Base-by-base conservation (phyloP, 345 rosid genomes). In the Lenwebbia sp. region DNA sequence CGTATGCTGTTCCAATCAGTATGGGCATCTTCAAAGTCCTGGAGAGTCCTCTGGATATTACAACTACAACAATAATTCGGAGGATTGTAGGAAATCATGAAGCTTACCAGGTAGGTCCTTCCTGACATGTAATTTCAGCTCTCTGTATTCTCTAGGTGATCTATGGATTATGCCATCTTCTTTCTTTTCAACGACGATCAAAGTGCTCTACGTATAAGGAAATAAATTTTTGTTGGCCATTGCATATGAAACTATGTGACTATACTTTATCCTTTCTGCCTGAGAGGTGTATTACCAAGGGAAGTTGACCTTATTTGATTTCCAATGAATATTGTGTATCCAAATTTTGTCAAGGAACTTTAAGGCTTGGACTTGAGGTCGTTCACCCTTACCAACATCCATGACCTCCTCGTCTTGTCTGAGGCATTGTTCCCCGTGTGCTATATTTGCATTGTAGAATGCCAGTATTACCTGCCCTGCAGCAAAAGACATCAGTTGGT, bases 41-140 rank as follows among this genome's bases (percentile, higher is more conserved):
- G 86, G 96, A 94, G 6, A 95, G 96, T 87, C 93, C 96, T 28
- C 88, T 94, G 83, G 94, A 95, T 86, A 91, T 95, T 84, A 95
- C 98, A 14, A 94, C 98, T 53, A 91, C 94, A 54, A 94, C 95
- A 1, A 94, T 95, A 88, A 95, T 94, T 54, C 89, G 89, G 90
- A 90, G 98, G 88, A 95, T 95, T 84, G 93, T 95, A 25, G 88
- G 96, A 85, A 95, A 95, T 87, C 94, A 95, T 83, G 96, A 94
- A 90, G 95, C 94, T 58, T 95, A 90, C 90, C 92, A 91, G 94
- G 96, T 94, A 28, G 58, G 41, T 62, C 83, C 85, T 82, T 54
- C 55, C 51, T 51, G 30, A 53, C 44, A 62, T 65, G 81, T 54
- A 74, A 58, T 26, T 60, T 49, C 44, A 54, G 52, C 14, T 82